Percentiles rank a stretch among this genome's conserved stretches.
These are phyloP conservation scores for Flaveria robusta DNA, from an alignment of 129 eudicot species.

Conservation along the genomic window DNA sequence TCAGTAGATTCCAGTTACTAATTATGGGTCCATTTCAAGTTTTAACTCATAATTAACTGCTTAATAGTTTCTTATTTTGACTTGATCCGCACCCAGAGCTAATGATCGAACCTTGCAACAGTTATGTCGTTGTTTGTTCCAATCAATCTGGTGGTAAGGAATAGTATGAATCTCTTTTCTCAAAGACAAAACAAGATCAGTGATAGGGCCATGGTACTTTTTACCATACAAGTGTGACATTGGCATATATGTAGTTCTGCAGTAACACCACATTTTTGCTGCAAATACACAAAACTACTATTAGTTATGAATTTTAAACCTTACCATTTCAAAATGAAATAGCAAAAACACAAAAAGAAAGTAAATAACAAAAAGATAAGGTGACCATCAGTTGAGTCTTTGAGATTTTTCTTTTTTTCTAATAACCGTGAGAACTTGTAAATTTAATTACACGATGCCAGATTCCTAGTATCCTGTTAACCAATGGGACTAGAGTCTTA, in stretches of 20 bases:
- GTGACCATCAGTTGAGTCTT: not conserved
- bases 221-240: constrained; percentile 49
- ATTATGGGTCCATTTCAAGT: not conserved
- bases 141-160: constrained; percentile 45
- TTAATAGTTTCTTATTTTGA: not conserved
- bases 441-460: too few species aligned
- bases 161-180: constrained; percentile 47
- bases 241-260: constrained; percentile 63
- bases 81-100: not conserved
- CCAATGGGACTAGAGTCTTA: too few species aligned
- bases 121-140: constrained; percentile 57
- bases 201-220: constrained; percentile 48
- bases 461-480: too few species aligned
- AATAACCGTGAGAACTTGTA: too few species aligned
- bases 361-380: not conserved
- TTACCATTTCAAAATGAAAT: not conserved
- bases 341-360: not conserved
- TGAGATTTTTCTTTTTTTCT: too few species aligned
- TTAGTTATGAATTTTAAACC: not conserved
- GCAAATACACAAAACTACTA: constrained; percentile 19
- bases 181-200: constrained; percentile 45
- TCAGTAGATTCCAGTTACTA: not conserved
- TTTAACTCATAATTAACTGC: not conserved
- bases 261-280: constrained; percentile 61
- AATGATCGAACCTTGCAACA: constrained; percentile 49